Conservation (phyloP, 2,329 filamentous ascomycete species). For the Aspergillus aculeatus region DNA sequence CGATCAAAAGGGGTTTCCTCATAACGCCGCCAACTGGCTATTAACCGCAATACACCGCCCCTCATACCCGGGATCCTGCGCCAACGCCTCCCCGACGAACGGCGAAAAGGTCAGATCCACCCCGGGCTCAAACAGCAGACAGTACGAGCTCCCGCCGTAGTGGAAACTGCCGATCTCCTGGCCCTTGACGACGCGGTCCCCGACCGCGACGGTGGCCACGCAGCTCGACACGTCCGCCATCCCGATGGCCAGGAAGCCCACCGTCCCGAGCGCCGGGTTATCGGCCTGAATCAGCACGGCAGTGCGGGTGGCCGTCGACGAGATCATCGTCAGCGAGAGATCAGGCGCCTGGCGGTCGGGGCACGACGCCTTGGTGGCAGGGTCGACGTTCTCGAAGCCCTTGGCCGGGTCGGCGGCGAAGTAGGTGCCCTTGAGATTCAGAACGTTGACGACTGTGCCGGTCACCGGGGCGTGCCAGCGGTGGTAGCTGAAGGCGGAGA, state of each 20-base stretch:
- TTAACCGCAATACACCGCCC: not conserved
- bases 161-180: slow-evolving; percentile 75
- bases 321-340: slow-evolving; percentile 62
- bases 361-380: slow-evolving; percentile 24
- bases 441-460: slow-evolving; percentile 58
- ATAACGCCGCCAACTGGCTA: not conserved
- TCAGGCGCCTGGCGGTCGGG: slow-evolving; percentile 25
- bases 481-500: slow-evolving; percentile 66
- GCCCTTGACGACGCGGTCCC: slow-evolving; percentile 65
- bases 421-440: slow-evolving; percentile 55
- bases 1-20: not conserved
- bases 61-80: not conserved
- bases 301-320: slow-evolving; percentile 63
- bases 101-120: not conserved
- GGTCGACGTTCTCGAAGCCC: slow-evolving; percentile 31
- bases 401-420: not conserved
- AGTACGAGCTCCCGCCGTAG: slow-evolving; percentile 69
- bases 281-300: slow-evolving; percentile 70
- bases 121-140: slow-evolving; percentile 57
- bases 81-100: not conserved
- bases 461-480: slow-evolving; percentile 67
- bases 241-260: slow-evolving; percentile 68
- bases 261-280: slow-evolving; percentile 62
- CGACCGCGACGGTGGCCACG: slow-evolving; percentile 66
- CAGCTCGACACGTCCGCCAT: slow-evolving; percentile 75